Base-by-base conservation (phyloP, 164 flowering plant species). In the Protea cynaroides region DNA sequence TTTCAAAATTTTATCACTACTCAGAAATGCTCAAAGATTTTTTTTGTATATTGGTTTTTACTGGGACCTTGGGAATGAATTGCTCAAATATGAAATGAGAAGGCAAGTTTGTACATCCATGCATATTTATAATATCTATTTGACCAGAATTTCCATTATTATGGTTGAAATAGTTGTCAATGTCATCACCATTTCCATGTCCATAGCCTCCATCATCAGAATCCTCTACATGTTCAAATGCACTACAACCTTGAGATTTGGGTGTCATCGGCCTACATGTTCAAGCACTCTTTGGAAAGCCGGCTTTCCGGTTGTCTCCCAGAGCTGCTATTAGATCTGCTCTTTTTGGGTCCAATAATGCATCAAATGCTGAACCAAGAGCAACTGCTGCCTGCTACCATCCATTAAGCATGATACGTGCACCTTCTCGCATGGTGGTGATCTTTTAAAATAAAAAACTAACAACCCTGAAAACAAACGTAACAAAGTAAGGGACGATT, bases 381-480 rank as follows among this genome's bases (percentile, higher is more conserved):
- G 96, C 96, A 68, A 92, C 96, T 0, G 92, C 96, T 19, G 89
- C 96, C 66, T 84, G 87, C 77, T 93, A 97, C 97, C 92, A 90
- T 53, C 79, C 75, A 44, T 80, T 91, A 51, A 94, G 84, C 76
- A 58, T 72, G 67, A 87, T 58, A 6, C 78, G 86, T 10, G 74
- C 85, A 58, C 84, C 79, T 58, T 67, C 79, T 40, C 80, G 64
- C 89, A 88, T 82, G 54, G 13, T 64, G 25, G 6, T 18, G n/a
- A 21, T 10, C 37, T 37, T 21, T 24, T n/a, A 59, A 43, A 43
- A 57, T 19, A 4, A 1, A 18, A 38, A 25, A 0, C 19, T n/a
- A 36, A n/a, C n/a, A 23, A 59, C 9, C 24, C 14, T 57, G 9
- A 23, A 38, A 58, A 14, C 34, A 29, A 29, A 3, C n/a, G n/a